Base-by-base conservation (phyloP, 2,329 filamentous ascomycete species). In the Aureobasidium vineae region DNA sequence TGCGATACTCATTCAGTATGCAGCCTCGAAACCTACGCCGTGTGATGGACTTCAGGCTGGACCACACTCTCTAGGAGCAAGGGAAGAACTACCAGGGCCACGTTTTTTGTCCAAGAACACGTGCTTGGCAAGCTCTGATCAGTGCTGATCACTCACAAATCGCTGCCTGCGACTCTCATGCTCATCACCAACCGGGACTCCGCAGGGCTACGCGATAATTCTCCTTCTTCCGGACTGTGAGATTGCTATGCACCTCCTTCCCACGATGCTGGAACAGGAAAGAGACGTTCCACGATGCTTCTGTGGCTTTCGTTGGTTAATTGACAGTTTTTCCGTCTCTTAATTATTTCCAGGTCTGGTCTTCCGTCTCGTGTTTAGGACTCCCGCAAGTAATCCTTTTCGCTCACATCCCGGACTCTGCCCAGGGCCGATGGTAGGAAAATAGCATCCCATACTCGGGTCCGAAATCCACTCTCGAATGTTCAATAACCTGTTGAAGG, bases 201-300 rank as follows among this genome's bases (percentile, higher is more conserved):
- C 57, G 57, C 41, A 61, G 10, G 53, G 57, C 28, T 49, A 36
- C 31, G 57, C 57, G 57, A 47, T 49, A 43, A 40, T 47, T 23
- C 11, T 61, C 45, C 33, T 63, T 50, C 28, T 13, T 41, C 33
- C 59, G 45, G 59, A 33, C 45, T 26, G 36, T 52, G 59, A 52
- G 59, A 28, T 28, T 31, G 45, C 59, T 21, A 63, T 52, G 59
- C 59, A 41, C 7, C 40, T 21, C 10, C 26, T 33, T 50, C 28
- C 41, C 21, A 52, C 33, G 31, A 21, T 3, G 59, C 45, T 41
- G 31, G 19, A 52, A 63, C 59, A 52, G 59, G 45, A 50, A 52
- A 63, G 33, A 23, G 59, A 63, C 45, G 31, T 50, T 63, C 43
- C 45, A 52, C 41, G 31, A 41, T 63, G 45, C 45, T 63, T 63